Conservation (phyloP, 805 yeast genomes). For the Candida ovalis region DNA sequence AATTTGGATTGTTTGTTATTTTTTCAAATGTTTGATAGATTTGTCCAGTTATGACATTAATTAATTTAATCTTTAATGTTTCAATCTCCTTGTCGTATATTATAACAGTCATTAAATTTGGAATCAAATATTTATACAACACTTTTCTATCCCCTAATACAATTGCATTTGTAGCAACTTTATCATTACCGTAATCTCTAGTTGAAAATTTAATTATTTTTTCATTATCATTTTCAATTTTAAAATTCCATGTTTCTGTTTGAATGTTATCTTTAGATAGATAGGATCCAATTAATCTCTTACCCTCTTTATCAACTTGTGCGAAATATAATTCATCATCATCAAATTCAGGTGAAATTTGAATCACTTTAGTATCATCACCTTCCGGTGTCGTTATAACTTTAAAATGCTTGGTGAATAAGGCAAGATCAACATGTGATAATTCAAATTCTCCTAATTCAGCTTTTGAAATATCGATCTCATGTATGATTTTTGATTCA, state of each 20-base stretch:
- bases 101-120: constrained; percentile 58
- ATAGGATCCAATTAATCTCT: constrained; percentile 14
- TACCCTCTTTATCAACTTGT: constrained; percentile 1
- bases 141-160: constrained; percentile 68
- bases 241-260: constrained; percentile 19
- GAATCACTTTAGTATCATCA: constrained; percentile 8
- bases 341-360: too few species aligned
- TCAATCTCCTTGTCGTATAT: constrained; percentile 28
- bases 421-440: constrained; percentile 1
- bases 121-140: constrained; percentile 78
- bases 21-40: constrained; percentile 38
- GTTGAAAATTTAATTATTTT: constrained; percentile 37
- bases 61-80: constrained; percentile 43
- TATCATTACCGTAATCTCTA: constrained; percentile 37
- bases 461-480: constrained; percentile 6
- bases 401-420: constrained; percentile 7
- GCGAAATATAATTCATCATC: constrained; percentile 13
- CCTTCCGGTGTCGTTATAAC: constrained; percentile 2
- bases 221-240: constrained; percentile 23
- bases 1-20: constrained; percentile 21
- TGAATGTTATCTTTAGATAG: not conserved
- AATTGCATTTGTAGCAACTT: constrained; percentile 59
- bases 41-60: constrained; percentile 72
- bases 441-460: not conserved
- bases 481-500: constrained; percentile 5